phyloP scores from a whole-genome alignment of 768 basidiomycete species.

The Cantharellus cinnabarinus region DNA sequence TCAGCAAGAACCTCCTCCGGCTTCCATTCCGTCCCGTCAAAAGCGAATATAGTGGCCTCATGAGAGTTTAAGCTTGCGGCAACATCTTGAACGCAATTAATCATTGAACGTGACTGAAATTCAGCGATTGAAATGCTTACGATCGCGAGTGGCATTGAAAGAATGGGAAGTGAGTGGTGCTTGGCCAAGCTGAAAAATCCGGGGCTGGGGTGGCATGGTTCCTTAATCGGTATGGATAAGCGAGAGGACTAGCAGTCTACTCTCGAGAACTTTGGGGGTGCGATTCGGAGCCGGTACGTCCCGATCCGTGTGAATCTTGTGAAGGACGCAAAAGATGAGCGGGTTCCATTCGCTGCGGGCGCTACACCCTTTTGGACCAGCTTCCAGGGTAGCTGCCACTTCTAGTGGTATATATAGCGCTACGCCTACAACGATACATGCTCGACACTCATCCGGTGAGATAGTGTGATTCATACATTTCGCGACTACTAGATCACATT shows the following conservation, averaged over 20 bases:
- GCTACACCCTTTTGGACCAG: no score
- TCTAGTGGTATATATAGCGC: no score
- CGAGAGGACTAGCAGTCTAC: constrained; percentile 10
- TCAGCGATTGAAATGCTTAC: constrained; percentile 26
- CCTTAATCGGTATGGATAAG: not conserved
- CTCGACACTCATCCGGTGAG: no score
- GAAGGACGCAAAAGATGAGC: no score
- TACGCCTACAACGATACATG: no score
- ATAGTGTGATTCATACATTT: no score
- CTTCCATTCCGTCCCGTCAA: constrained; percentile 47
- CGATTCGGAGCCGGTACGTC: no score
- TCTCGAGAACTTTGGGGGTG: not conserved
- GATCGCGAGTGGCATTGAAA: constrained; percentile 72
- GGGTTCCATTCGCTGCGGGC: no score
- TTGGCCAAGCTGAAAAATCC: constrained; percentile 61
- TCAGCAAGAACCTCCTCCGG: constrained; percentile 63
- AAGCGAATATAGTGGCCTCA: constrained; percentile 64
- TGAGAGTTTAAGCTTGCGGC: constrained; percentile 81
- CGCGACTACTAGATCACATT: no score
- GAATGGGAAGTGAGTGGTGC: constrained; percentile 75
- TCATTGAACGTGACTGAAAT: not conserved
- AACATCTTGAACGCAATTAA: constrained; percentile 36
- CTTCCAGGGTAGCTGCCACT: no score
- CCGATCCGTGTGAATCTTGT: no score
- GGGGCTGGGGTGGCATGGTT: constrained; percentile 39